phyloP scores from a whole-genome alignment of 768 basidiomycete species.

The Pulveroboletus sp. region DNA sequence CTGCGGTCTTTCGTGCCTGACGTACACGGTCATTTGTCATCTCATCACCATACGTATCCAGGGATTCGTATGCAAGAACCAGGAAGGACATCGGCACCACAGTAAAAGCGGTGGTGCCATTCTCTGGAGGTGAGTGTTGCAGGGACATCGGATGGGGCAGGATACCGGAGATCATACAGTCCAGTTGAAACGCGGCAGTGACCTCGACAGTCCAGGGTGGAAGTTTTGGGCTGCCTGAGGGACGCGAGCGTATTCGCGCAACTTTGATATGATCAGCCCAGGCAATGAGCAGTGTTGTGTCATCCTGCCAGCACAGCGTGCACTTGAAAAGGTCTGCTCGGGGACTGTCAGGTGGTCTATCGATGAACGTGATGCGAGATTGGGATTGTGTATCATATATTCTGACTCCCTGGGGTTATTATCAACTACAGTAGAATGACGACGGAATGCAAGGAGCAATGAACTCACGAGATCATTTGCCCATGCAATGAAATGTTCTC shows the following conservation, averaged over 20 bases:
- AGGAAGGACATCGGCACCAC: slow-evolving; percentile 65
- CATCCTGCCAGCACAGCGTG: slow-evolving; percentile 88
- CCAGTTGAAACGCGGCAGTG: slow-evolving; percentile 86
- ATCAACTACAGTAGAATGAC: not conserved
- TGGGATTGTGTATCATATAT: slow-evolving; percentile 82
- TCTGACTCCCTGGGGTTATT: slow-evolving; percentile 72
- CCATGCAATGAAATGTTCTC: slow-evolving; percentile 87
- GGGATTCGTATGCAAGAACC: slow-evolving; percentile 80
- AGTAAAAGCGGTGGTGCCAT: slow-evolving; percentile 18
- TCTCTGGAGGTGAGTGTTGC: slow-evolving; percentile 14
- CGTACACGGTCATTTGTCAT: slow-evolving; percentile 64
- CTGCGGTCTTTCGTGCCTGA: slow-evolving; percentile 79
- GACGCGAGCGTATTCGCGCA: slow-evolving; percentile 67
- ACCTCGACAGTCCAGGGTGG: slow-evolving; percentile 78
- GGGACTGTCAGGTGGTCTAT: slow-evolving; percentile 76
- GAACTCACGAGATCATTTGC: slow-evolving; percentile 82
- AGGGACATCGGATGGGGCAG: slow-evolving; percentile 61
- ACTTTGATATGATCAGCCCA: slow-evolving; percentile 96
- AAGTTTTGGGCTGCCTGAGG: slow-evolving; percentile 42
- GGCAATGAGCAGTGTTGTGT: slow-evolving; percentile 81
- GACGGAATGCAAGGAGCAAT: not conserved
- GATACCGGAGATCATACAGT: slow-evolving; percentile 93
- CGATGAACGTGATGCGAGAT: slow-evolving; percentile 78
- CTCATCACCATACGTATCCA: slow-evolving; percentile 65
- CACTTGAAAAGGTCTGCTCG: slow-evolving; percentile 95